Conservation (phyloP, 805 yeast genomes). For the Maudiozyma serrabonitensis region DNA sequence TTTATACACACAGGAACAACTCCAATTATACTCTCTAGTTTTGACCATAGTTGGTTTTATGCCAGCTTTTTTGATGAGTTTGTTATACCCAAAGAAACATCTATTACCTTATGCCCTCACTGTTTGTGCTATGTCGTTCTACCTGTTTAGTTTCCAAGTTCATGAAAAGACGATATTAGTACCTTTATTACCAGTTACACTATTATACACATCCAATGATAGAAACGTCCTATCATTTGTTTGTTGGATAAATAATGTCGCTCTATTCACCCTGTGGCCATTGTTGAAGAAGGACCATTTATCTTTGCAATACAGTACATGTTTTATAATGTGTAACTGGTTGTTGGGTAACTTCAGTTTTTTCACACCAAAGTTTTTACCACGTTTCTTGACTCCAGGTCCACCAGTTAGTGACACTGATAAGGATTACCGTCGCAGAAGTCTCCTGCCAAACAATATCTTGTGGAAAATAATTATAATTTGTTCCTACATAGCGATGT, state of each 20-base stretch:
- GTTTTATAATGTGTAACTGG: slow-evolving; percentile 66
- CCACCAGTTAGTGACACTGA: slow-evolving; percentile 32
- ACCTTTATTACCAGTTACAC: slow-evolving; percentile 76
- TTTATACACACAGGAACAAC: slow-evolving; percentile 42
- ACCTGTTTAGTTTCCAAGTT: slow-evolving; percentile 85
- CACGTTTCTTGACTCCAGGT: slow-evolving; percentile 35
- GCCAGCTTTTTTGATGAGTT: slow-evolving; percentile 46
- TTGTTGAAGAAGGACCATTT: slow-evolving; percentile 68
- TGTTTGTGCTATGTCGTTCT: slow-evolving; percentile 80
- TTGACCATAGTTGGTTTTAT: slow-evolving; percentile 44
- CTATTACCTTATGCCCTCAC: slow-evolving; percentile 65
- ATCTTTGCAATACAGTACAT: slow-evolving; percentile 57
- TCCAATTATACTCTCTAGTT: slow-evolving; percentile 48
- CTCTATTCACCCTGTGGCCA: slow-evolving; percentile 84
- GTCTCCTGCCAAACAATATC: slow-evolving; percentile 39
- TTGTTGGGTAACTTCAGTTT: slow-evolving; percentile 56
- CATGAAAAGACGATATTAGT: slow-evolving; percentile 88
- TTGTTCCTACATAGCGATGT: slow-evolving; percentile 43
- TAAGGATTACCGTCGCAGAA: slow-evolving; percentile 29
- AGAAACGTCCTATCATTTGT: slow-evolving; percentile 59
- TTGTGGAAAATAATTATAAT: slow-evolving; percentile 44
- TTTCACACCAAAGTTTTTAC: slow-evolving; percentile 37
- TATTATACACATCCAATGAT: slow-evolving; percentile 46
- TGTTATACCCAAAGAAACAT: slow-evolving; percentile 42
- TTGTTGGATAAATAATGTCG: slow-evolving; percentile 80